Percentiles rank a stretch among this genome's conserved stretches.
Conservation (phyloP, 257 asterid genomes). For the Parsonsia alboflavescens region DNA sequence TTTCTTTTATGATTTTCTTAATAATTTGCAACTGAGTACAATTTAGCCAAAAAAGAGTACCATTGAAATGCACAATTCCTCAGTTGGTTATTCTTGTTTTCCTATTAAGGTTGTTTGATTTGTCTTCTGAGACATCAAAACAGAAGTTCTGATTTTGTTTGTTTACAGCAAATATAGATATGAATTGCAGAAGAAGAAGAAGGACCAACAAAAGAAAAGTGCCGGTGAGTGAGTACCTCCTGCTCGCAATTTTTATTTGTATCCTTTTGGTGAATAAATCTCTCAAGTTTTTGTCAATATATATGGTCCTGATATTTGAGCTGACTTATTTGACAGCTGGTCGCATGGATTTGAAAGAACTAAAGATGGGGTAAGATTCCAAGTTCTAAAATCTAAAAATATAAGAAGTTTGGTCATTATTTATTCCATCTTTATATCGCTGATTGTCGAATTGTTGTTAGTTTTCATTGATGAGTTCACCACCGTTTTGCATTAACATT, state of each 20-base stretch:
- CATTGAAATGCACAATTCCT: neutral
- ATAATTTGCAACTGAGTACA: neutral
- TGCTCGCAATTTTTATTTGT: slow-evolving; percentile 11
- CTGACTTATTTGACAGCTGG: slow-evolving; percentile 52
- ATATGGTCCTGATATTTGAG: slow-evolving; percentile 18
- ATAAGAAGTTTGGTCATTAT: neutral
- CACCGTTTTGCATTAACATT: too few relatives aligned
- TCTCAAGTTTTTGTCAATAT: neutral
- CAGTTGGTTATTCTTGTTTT: neutral
- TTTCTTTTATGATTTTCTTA: neutral
- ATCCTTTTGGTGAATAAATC: slow-evolving; percentile 11
- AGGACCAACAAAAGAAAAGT: slow-evolving; percentile 95
- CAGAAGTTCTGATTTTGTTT: neutral
- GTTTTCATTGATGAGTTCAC: neutral
- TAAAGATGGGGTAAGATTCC: slow-evolving; percentile 88
- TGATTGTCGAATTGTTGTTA: slow-evolving; percentile 4
- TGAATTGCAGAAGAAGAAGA: slow-evolving; percentile 89
- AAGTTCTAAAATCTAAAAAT: neutral
- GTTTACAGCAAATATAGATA: slow-evolving; percentile 73
- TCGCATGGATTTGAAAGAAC: slow-evolving; percentile 96
- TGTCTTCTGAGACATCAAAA: neutral
- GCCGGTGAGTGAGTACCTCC: slow-evolving; percentile 45
- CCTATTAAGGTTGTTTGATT: neutral
- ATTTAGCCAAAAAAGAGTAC: too few relatives aligned
- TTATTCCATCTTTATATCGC: neutral